Base-by-base conservation (phyloP, 768 basidiomycete genomes). In the Boletus rufocinnamomeus region DNA sequence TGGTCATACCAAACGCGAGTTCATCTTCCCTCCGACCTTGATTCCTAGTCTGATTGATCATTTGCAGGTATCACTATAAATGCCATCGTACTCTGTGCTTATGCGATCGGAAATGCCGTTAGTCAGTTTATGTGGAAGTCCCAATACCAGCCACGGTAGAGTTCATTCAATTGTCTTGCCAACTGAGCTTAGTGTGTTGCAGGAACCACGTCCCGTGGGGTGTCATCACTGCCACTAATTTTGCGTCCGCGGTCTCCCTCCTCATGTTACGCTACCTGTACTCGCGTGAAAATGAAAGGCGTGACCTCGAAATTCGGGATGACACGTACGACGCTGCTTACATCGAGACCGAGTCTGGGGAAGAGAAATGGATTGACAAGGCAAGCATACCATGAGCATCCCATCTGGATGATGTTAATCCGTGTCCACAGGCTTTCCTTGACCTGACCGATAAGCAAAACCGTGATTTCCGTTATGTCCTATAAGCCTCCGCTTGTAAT, bases 61-160 rank as follows among this genome's bases (percentile, higher is more conserved):
- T 32, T 37, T 45, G 14, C 62, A 88, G 86, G 84, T 53, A 86
- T 86, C 2, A 91, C 89, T 4, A 83, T 84, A 17, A 93, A 91
- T 66, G 90, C 88, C 19, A 81, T 91, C 58, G 77, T 91, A 44
- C 80, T 93, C 41, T 78, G 82, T 57, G 85, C 81, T 1, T 94
- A 92, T 70, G 88, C 84, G 23, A 76, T 90, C 30, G 91, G 89
- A 54, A 92, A 93, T 67, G 83, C 89, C 17, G 86, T 80, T 3
- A 81, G 88, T 6, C 86, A 88, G 28, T 87, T 88, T 66, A 88
- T 90, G 82, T 93, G 90, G 90, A 82, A 88, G 74, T 73, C 77
- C 51, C 58, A 79, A 69, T 91, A 88, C 68, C 79, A 83, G 67
- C 88, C 89, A 34, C 79, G 87, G 87, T 87, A 70, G 37, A 71